Percentiles rank a stretch among this genome's conserved stretches.
These are phyloP conservation scores for Brassica hybrid DNA, from an alignment of 441 rosid species.

Conservation along the genomic window DNA sequence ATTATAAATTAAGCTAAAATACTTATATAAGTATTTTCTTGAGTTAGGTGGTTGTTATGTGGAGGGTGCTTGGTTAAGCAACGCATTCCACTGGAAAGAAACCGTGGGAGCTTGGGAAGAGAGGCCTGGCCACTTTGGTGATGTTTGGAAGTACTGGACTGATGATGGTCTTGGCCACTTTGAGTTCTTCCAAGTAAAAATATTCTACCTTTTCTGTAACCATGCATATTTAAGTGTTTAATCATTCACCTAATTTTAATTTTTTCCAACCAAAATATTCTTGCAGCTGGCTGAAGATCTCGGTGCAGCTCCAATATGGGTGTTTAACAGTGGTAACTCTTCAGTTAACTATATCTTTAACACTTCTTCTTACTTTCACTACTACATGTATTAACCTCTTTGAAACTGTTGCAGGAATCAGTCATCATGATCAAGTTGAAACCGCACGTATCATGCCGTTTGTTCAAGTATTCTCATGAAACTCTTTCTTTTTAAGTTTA, in stretches of 20 bases:
- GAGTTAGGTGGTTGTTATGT: slow-evolving; percentile 84
- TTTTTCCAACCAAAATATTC: slow-evolving; percentile 4
- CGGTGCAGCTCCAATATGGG: slow-evolving; percentile 79
- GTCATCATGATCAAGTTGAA: slow-evolving; percentile 77
- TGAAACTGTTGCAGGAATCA: slow-evolving; percentile 59
- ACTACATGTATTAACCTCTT: background rate
- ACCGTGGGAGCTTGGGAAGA: slow-evolving; percentile 93
- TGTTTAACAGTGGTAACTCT: slow-evolving; percentile 78
- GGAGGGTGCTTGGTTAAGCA: slow-evolving; percentile 88
- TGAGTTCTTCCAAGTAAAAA: slow-evolving; percentile 78
- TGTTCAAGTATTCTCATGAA: slow-evolving; percentile 56
- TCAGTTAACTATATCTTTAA: background rate
- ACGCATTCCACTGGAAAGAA: slow-evolving; percentile 94
- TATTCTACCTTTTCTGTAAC: background rate
- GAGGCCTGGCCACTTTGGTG: slow-evolving; percentile 94
- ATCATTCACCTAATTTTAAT: background rate
- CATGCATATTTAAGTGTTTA: background rate
- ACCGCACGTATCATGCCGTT: slow-evolving; percentile 69
- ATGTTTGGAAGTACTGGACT: slow-evolving; percentile 96
- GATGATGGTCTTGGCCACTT: slow-evolving; percentile 88
- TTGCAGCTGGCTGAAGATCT: slow-evolving; percentile 87
- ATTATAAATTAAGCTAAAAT: background rate
- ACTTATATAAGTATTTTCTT: background rate
- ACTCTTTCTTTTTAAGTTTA: slow-evolving; percentile 12
- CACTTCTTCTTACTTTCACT: background rate